phyloP scores from a whole-genome alignment of 805 yeast species.

The Candida fluviatilis region DNA sequence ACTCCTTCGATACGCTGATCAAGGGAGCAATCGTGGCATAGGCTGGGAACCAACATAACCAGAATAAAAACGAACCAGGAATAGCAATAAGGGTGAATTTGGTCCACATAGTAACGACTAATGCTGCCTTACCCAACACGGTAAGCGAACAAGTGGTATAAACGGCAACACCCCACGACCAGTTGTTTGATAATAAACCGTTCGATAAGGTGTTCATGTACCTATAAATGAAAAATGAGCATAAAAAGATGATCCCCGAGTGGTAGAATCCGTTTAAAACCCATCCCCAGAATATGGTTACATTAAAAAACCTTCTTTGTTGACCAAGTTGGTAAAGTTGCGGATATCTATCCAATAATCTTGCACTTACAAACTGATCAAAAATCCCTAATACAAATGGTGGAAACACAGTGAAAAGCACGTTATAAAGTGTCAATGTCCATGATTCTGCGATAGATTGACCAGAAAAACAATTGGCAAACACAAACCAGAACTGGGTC shows the following conservation, averaged over 20 bases:
- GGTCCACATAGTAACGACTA: constrained; percentile 91
- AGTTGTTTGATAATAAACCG: constrained; percentile 78
- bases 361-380: constrained; percentile 92
- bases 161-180: constrained; percentile 93
- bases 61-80: constrained; percentile 85
- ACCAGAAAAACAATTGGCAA: constrained; percentile 88
- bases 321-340: constrained; percentile 91
- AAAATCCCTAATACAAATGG: constrained; percentile 95
- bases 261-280: constrained; percentile 92
- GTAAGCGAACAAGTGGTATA: constrained; percentile 86
- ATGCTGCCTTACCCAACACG: constrained; percentile 91
- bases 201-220: constrained; percentile 60
- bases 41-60: constrained; percentile 84
- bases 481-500: constrained; percentile 98
- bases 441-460: constrained; percentile 96
- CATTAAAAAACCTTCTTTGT: constrained; percentile 82
- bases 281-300: constrained; percentile 96
- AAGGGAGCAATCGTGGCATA: constrained; percentile 84
- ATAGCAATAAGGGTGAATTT: constrained; percentile 87
- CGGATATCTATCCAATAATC: constrained; percentile 87
- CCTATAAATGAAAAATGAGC: constrained; percentile 63
- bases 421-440: constrained; percentile 95
- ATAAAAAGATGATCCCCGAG: constrained; percentile 77
- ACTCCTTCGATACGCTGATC: constrained; percentile 77
- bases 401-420: constrained; percentile 89